Percentiles rank a stretch among this genome's conserved stretches.
phyloP scores from a whole-genome alignment of 257 asterid genomes.

The Echium plantagineum region DNA sequence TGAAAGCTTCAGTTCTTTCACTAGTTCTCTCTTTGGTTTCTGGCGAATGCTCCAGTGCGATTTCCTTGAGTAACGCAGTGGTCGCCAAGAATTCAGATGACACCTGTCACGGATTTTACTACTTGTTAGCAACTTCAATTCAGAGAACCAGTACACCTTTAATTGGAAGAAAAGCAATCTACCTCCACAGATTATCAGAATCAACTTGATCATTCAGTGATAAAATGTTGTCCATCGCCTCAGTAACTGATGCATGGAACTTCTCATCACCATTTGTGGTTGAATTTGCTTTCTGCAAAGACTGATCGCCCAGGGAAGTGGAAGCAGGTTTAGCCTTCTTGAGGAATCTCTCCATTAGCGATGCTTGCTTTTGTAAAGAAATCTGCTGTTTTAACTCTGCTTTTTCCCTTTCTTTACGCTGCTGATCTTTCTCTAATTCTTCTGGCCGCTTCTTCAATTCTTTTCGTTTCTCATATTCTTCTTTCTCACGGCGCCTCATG shows the following conservation, averaged over 20 bases:
- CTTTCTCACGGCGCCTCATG: constrained; percentile 58
- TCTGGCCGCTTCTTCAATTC: constrained; percentile 62
- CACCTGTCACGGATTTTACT: constrained; percentile 27
- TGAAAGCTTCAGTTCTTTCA: constrained; percentile 81
- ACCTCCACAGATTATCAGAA: constrained; percentile 60
- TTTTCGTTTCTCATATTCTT: constrained; percentile 58
- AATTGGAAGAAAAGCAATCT: constrained; percentile 13
- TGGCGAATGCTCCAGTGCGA: constrained; percentile 67
- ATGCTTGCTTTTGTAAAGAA: constrained; percentile 77
- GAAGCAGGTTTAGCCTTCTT: constrained; percentile 35
- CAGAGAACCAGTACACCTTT: background rate
- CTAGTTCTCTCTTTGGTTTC: constrained; percentile 62
- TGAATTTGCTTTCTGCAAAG: constrained; percentile 22
- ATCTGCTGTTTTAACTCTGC: constrained; percentile 50
- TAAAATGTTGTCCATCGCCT: constrained; percentile 55
- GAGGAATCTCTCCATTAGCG: constrained; percentile 85
- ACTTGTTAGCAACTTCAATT: background rate
- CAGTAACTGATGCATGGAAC: constrained; percentile 36
- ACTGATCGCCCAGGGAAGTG: constrained; percentile 23
- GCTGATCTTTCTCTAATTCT: constrained; percentile 60
- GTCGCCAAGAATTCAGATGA: constrained; percentile 55
- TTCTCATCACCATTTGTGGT: constrained; percentile 25
- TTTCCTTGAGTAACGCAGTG: constrained; percentile 25
- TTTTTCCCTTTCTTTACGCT: constrained; percentile 83
- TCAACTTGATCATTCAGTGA: constrained; percentile 25